Percentiles rank a stretch among this genome's conserved stretches.
phyloP scores from a whole-genome alignment of 1,139 yeast genomes.

The Petasospora rhodanensis region DNA sequence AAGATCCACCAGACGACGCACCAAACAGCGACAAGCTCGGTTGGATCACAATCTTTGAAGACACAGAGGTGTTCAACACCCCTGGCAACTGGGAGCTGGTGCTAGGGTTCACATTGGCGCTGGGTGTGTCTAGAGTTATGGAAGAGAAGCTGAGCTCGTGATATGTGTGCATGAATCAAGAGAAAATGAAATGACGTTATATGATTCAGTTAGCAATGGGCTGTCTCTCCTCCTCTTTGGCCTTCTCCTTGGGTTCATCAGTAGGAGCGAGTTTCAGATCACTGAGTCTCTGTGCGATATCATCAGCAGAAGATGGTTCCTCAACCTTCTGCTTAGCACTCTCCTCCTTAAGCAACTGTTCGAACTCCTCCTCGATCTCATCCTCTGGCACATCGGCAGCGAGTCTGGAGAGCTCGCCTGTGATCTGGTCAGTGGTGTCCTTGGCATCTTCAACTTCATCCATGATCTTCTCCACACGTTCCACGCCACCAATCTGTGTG shows the following conservation, averaged over 20 bases:
- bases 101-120: constrained; percentile 50
- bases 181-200: neutral
- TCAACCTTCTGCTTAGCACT: constrained; percentile 11
- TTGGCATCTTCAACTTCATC: constrained; percentile 40
- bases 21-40: constrained; percentile 59
- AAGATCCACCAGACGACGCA: constrained; percentile 50
- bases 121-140: constrained; percentile 40
- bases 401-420: constrained; percentile 31
- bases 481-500: constrained; percentile 31
- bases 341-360: constrained; percentile 21
- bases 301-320: constrained; percentile 6
- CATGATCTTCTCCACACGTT: constrained; percentile 36
- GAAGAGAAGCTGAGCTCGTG: constrained; percentile 19
- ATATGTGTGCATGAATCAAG: neutral
- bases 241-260: neutral
- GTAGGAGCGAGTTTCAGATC: constrained; percentile 6
- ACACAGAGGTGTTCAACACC: constrained; percentile 25
- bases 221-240: constrained; percentile 1
- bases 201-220: neutral
- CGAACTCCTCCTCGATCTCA: constrained; percentile 36
- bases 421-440: constrained; percentile 32
- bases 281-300: constrained; percentile 7
- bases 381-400: constrained; percentile 25
- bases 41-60: constrained; percentile 60
- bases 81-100: constrained; percentile 51